Base-by-base conservation (phyloP, 2,329 filamentous ascomycete species). In the Phyllosticta capitalensis region DNA sequence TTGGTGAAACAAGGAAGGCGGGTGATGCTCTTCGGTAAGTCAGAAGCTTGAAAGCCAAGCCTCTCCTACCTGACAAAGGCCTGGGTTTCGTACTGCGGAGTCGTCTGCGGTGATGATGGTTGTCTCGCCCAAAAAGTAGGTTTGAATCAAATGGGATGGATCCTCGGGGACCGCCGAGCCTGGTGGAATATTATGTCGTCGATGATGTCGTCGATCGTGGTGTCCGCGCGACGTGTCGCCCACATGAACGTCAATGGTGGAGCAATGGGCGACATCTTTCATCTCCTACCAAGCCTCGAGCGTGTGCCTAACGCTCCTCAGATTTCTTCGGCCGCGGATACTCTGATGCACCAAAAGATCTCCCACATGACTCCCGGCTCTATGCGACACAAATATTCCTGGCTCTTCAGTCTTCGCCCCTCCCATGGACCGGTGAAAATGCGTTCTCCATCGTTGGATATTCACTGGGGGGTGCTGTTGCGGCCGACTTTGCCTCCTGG, bases 261-360 rank as follows among this genome's bases (percentile, higher is more conserved):
- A 9, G 49, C 30, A 38, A 38, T 12, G 17, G 12, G 38, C 38
- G 38, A 45, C 17, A 12, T n/a, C 14, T 45, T n/a, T 45, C 9
- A 19, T 52, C 50, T 26, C 20, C 19, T 12, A 12, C 9, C 50
- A 22, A 12, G 12, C 24, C 24, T 26, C 24, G 24, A 26, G 24
- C 24, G 24, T 21, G 49, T 12, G 12, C 30, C 38, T 30, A 38
- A 33, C 52, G 24, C 30, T 28, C 30, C 10, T 24, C 66, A 84
- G 87, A 89, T 67, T 78, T 89, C 52, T 89, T 87, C 64, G 89
- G 89, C 21, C 80, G 90, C 65, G 90, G 90, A 9, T 94, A 89
- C 68, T 89, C 85, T 0, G 88, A 91, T 67, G 80, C 80, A 1
- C 88, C 88, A 0, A 79, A 81, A 45, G 66, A 86, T 64, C 76